These are phyloP conservation scores for Cephalotrichum gorgonifer DNA, from an alignment of 2,329 filamentous ascomycete species.

Conservation along the genomic window DNA sequence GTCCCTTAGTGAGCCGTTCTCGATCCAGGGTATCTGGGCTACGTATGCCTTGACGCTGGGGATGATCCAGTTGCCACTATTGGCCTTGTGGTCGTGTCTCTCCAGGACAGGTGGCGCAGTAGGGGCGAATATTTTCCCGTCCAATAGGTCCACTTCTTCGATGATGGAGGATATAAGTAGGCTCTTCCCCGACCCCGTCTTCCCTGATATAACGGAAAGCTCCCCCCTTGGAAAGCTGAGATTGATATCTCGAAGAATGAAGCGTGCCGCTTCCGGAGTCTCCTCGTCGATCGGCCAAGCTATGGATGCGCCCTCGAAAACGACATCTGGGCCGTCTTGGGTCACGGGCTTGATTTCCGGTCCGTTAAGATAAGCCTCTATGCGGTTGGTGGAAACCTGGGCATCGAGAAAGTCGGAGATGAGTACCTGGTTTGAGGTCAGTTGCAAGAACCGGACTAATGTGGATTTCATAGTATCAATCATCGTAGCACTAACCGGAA, in stretches of 20 bases:
- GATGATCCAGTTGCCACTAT: slow-evolving; percentile 56
- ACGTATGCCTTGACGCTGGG: slow-evolving; percentile 63
- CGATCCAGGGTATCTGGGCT: slow-evolving; percentile 75
- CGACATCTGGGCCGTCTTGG: slow-evolving; percentile 45
- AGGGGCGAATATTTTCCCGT: slow-evolving; percentile 49
- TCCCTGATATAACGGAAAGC: slow-evolving; percentile 65
- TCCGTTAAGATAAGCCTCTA: slow-evolving; percentile 59
- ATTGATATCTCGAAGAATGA: slow-evolving; percentile 54
- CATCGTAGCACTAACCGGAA: slow-evolving; percentile 49
- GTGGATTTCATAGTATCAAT: not conserved
- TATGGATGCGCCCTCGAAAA: slow-evolving; percentile 57
- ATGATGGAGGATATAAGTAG: slow-evolving; percentile 63
- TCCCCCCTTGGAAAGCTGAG: slow-evolving; percentile 58
- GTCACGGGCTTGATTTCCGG: slow-evolving; percentile 51
- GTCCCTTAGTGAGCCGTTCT: slow-evolving; percentile 67
- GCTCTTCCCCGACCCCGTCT: slow-evolving; percentile 71
- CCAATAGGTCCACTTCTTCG: slow-evolving; percentile 62
- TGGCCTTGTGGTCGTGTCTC: slow-evolving; percentile 53
- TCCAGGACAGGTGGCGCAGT: slow-evolving; percentile 37
- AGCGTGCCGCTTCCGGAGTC: slow-evolving; percentile 46
- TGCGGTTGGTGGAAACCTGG: slow-evolving; percentile 60
- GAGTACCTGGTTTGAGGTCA: slow-evolving; percentile 39
- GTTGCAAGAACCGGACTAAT: slow-evolving; percentile 34
- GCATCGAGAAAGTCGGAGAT: slow-evolving; percentile 44
- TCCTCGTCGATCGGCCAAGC: slow-evolving; percentile 64